Evolutionary conservation across 768 basidiomycete species (phyloP), one percentile per base, ranked within the genome.

Genomic region (Piloderma croceum): DNA sequence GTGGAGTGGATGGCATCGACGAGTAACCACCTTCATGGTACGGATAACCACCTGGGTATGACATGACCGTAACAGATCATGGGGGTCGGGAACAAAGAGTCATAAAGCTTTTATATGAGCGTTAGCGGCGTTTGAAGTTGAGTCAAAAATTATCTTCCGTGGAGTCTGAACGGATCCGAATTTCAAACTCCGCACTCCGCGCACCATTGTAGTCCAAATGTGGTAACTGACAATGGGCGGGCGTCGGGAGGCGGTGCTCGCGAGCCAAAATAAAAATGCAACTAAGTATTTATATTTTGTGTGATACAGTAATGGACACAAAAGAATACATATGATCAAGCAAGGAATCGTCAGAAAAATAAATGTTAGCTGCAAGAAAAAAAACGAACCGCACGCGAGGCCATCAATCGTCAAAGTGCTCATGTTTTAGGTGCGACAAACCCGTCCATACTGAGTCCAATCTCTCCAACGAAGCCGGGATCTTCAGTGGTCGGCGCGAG

Each of bases 1-100:
- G 64, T 9, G 76, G 73, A 10, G 74, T 74, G 20, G 73, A 56
- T 34, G 76, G 68, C 49, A 63, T 64, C 21, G 74, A 71, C n/a
- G n/a, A n/a, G 56, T 65, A 65, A 54, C 67, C 62, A 57, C 73
- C 73, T 53, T 60, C 61, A 49, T 63, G 56, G 60, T 65, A 69
- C 48, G 70, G 67, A 46, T 55, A 55, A 51, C 58, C 22, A 48
- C 56, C 69, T 46, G 67, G 65, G 61, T 68, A 74, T 55, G 74
- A 73, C 73, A 74, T 75, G 59, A 56, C 48, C 48, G 47, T 46
- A 54, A 55, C 53, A 51, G 61, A 56, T 53, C 49, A 52, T n/a
- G n/a, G n/a, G n/a, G n/a, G n/a, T n/a, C n/a, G n/a, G n/a, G n/a
- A n/a, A n/a, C n/a, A n/a, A n/a, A n/a, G n/a, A n/a, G n/a, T n/a